phyloP scores from a whole-genome alignment of 169 alveolate species.

The Gregarina niphandrodes region DNA sequence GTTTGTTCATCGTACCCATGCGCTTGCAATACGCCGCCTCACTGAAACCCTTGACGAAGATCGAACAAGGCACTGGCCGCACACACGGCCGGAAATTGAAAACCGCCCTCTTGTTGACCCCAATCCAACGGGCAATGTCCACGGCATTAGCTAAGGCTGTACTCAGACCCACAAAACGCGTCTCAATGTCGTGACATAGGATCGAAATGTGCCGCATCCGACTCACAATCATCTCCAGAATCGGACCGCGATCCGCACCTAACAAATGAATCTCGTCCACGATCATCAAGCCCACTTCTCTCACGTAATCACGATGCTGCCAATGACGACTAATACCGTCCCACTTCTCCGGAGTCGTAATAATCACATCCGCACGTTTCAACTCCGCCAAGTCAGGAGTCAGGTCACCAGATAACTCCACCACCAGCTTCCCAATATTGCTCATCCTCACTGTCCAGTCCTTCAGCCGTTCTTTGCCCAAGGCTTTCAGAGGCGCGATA shows the following conservation, averaged over 20 bases:
- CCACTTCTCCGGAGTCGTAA: conserved; percentile 99
- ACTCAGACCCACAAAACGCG: conserved; percentile 78
- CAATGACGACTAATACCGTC: conserved; percentile 95
- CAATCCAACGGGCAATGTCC: conserved; percentile 91
- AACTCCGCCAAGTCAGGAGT: conserved; percentile 63
- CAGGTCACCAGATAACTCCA: conserved; percentile 86
- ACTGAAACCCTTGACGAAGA: conserved; percentile 76
- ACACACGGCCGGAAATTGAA: conserved; percentile 83
- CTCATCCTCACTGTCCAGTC: conserved; percentile 31
- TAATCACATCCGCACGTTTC: conserved; percentile 56
- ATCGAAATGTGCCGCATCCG: conserved; percentile 80
- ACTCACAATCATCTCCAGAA: conserved; percentile 82
- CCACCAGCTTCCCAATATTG: conserved; percentile 53
- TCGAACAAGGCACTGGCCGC: conserved; percentile 90
- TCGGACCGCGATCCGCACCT: conserved; percentile 65
- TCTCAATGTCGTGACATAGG: conserved; percentile 44
- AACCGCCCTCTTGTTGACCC: conserved; percentile 71
- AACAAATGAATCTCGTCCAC: conserved; percentile 95
- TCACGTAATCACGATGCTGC: conserved; percentile 73
- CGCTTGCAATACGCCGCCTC: conserved; percentile 81
- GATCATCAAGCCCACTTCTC: conserved; percentile 67
- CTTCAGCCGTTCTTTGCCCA: conserved; percentile 61
- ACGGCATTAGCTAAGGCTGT: conserved; percentile 94
- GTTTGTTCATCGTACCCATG: conserved; percentile 87
- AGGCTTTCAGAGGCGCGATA: conserved; percentile 94